Percentiles rank a stretch among this genome's conserved stretches.
Evolutionary conservation across 2,329 filamentous ascomycete species (phyloP).

Genomic region (Neopestalotiopsis clavispora): DNA sequence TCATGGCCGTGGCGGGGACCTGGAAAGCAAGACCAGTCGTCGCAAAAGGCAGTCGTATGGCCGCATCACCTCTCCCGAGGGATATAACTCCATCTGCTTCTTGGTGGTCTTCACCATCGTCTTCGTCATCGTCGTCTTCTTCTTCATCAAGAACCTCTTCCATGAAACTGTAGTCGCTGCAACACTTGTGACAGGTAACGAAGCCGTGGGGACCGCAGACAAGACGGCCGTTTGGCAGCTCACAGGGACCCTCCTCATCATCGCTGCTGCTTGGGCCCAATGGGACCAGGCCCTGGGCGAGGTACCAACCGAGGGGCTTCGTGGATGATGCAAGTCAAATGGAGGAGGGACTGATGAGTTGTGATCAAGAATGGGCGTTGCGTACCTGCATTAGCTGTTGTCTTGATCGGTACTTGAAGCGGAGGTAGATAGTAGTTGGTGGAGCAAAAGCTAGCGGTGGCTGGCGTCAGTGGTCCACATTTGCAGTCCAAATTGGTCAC

Average conservation of each 20-base stretch:
- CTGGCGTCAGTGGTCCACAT: too few relatives aligned
- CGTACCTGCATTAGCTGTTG: neutral
- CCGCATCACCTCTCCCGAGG: too few relatives aligned
- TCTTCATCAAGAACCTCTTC: conserved; percentile 30
- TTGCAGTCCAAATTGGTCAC: too few relatives aligned
- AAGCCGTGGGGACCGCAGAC: conserved; percentile 40
- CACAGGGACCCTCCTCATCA: conserved; percentile 39
- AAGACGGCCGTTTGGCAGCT: conserved; percentile 40
- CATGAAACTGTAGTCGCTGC: conserved; percentile 42
- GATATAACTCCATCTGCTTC: too few relatives aligned
- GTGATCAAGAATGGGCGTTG: neutral
- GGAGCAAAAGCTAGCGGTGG: too few relatives aligned
- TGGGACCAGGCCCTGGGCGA: conserved; percentile 32
- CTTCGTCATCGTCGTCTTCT: conserved; percentile 19
- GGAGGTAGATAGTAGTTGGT: neutral
- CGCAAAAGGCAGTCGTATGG: too few relatives aligned
- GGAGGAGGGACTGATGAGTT: neutral
- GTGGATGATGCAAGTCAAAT: neutral
- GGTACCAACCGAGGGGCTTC: conserved; percentile 34
- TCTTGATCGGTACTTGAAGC: too few relatives aligned
- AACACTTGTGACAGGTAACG: conserved; percentile 37
- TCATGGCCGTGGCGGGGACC: too few relatives aligned
- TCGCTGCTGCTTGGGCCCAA: conserved; percentile 33
- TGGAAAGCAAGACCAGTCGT: too few relatives aligned
- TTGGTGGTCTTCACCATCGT: conserved; percentile 18